Percentiles rank a stretch among this genome's conserved stretches.
Conservation (phyloP, 352 stramenopile species). For the Pythium aquatile region DNA sequence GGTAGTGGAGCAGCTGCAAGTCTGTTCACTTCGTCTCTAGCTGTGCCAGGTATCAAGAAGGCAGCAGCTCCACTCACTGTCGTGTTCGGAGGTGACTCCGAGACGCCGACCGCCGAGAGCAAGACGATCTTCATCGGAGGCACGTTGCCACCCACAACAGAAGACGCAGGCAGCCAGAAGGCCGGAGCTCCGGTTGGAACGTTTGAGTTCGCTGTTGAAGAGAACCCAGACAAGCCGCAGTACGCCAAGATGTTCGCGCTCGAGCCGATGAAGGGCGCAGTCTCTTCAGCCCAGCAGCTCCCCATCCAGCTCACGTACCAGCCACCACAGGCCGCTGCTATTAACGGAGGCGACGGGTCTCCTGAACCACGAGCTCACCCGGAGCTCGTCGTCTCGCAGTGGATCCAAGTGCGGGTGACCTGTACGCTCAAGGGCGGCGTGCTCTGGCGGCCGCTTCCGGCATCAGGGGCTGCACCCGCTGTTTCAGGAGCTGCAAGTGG, state of each 20-base stretch:
- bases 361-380: not conserved
- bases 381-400: slow-evolving; percentile 28
- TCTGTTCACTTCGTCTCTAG: slow-evolving; percentile 21
- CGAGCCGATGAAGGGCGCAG: slow-evolving; percentile 60
- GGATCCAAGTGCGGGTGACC: slow-evolving; percentile 31
- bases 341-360: not conserved
- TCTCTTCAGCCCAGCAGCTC: slow-evolving; percentile 55
- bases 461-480: not conserved
- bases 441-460: slow-evolving; percentile 23
- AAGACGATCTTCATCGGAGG: slow-evolving; percentile 49
- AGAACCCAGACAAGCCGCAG: slow-evolving; percentile 36
- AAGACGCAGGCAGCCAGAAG: slow-evolving; percentile 15
- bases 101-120: not conserved
- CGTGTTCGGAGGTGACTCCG: slow-evolving; percentile 38
- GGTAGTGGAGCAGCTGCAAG: not conserved
- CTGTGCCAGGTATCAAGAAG: slow-evolving; percentile 43
- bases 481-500: not conserved
- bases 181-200: slow-evolving; percentile 23
- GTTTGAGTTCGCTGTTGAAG: slow-evolving; percentile 68
- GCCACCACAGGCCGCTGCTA: slow-evolving; percentile 14
- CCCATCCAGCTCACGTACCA: slow-evolving; percentile 57
- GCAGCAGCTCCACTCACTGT: slow-evolving; percentile 38
- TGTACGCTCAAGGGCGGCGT: slow-evolving; percentile 28
- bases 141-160: slow-evolving; percentile 29
- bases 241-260: slow-evolving; percentile 65